A percentile compares a stretch with the other conserved stretches of the same genome.
These are phyloP conservation scores for Letharia lupina DNA, from an alignment of 495 filamentous ascomycete genomes.

Conservation along the genomic window DNA sequence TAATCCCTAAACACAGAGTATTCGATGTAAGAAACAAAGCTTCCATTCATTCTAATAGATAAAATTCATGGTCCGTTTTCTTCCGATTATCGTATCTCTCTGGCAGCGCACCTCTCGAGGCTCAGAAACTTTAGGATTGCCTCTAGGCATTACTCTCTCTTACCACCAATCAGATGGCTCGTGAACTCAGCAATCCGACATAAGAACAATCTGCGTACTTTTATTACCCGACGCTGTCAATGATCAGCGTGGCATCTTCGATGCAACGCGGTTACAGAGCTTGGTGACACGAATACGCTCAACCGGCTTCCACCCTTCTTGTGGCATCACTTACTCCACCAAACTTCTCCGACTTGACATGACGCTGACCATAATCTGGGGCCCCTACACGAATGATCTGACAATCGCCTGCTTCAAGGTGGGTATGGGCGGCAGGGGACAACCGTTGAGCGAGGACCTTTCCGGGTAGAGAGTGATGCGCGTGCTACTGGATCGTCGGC, in stretches of 20 bases:
- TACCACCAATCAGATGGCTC: background rate
- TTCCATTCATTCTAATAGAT: too few relatives aligned
- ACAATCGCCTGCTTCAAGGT: background rate
- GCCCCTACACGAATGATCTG: background rate
- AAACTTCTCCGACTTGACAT: too few relatives aligned
- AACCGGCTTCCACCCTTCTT: background rate
- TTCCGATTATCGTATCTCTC: too few relatives aligned
- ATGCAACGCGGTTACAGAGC: background rate
- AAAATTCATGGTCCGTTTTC: too few relatives aligned
- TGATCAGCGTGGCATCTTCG: background rate
- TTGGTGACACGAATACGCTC: background rate
- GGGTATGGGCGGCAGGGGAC: background rate
- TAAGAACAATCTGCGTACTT: background rate
- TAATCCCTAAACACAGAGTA: too few relatives aligned
- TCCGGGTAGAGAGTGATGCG: background rate
- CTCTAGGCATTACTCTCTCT: background rate
- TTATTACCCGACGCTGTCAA: background rate
- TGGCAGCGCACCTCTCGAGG: too few relatives aligned
- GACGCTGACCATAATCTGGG: too few relatives aligned
- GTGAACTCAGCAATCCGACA: background rate
- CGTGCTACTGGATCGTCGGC: background rate
- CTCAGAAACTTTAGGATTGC: too few relatives aligned
- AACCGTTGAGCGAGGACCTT: background rate
- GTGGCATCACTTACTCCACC: background rate
- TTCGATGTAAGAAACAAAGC: too few relatives aligned